Evolutionary conservation across 1,284 basidiomycete genomes (phyloP), one percentile per base, ranked within the genome.

Genomic region (Ceratobasidium papillatum): DNA sequence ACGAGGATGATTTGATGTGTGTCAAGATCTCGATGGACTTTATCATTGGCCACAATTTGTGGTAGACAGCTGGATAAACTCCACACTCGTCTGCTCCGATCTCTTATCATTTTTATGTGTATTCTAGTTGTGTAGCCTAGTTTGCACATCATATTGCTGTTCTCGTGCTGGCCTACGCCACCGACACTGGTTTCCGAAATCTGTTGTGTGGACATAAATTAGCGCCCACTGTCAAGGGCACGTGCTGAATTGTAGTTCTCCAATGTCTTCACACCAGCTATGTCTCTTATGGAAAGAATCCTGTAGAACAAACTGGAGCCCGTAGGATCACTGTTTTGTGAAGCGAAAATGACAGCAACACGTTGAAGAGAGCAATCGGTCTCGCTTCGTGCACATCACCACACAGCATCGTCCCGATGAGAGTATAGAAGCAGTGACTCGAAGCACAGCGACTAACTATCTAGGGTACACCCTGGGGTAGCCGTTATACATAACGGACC

Each of bases 1-100:
- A 92, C 0, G 94, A 96, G 0, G 89, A 92, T 0, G 88, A 91
- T 76, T 82, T 98, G 85, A 79, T 94, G 52, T 98, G 96, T 83
- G 83, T 96, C 77, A 84, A 95, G 78, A 84, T 99, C 73, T 84
- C 84, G 75, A 90, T 96, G 68, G 89, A 94, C 82, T 94, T 94
- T 79, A 87, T 75, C 4, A 52, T 69, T 34, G 66, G 66, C 22
- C 66, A 69, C 38, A 69, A 69, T 25, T 34, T 58, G 47, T 68
- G 65, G 65, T 68, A 56, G 34, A 9, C 38, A 7, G 54, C 30
- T 8, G 27, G 30, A 2, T 54, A 30, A 54, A 43, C 14, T 43
- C 41, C 14, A 14, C 8, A 11, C 19, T 49, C 11, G 11, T 22
- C 5, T 11, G 47, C 47, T 49, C n/a, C 14, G 7, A 2, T 52